Percentiles rank a stretch among this genome's conserved stretches.
These are phyloP conservation scores for Colletotrichum camelliae DNA, from an alignment of 2,329 filamentous ascomycete genomes.

Conservation along the genomic window DNA sequence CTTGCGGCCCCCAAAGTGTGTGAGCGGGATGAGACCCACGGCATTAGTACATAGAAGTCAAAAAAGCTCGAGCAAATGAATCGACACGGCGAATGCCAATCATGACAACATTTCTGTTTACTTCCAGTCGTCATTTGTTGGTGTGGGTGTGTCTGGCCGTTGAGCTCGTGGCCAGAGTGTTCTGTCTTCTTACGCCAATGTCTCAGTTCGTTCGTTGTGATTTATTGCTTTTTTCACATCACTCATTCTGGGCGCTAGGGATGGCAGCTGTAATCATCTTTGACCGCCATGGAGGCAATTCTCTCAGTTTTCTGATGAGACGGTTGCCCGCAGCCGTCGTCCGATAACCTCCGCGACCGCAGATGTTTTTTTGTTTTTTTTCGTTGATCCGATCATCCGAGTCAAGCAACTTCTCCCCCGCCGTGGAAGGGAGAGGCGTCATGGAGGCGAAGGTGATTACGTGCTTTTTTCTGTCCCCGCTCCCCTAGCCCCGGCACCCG, in stretches of 20 bases:
- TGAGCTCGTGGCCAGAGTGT: not conserved
- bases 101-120: not conserved
- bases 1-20: not conserved
- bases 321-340: not conserved
- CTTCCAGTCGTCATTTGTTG: not conserved
- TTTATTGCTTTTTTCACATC: not conserved
- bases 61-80: constrained; percentile 19
- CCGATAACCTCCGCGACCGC: not conserved
- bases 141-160: not conserved
- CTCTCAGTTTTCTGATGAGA: not conserved
- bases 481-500: not conserved
- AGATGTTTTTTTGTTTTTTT: not conserved
- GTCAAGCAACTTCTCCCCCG: not conserved
- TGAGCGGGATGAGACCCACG: not conserved
- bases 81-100: constrained; percentile 15
- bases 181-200: not conserved
- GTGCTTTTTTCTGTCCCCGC: not conserved
- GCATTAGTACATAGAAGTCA: constrained; percentile 2
- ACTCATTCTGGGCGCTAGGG: not conserved
- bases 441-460: not conserved
- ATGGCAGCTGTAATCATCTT: not conserved
- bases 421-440: not conserved
- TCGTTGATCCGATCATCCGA: not conserved
- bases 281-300: constrained; percentile 16
- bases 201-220: not conserved